A percentile compares a stretch with the other conserved stretches of the same genome.
These are phyloP conservation scores for Aphanomyces euteiches DNA, from an alignment of 352 stramenopile species.

Conservation along the genomic window DNA sequence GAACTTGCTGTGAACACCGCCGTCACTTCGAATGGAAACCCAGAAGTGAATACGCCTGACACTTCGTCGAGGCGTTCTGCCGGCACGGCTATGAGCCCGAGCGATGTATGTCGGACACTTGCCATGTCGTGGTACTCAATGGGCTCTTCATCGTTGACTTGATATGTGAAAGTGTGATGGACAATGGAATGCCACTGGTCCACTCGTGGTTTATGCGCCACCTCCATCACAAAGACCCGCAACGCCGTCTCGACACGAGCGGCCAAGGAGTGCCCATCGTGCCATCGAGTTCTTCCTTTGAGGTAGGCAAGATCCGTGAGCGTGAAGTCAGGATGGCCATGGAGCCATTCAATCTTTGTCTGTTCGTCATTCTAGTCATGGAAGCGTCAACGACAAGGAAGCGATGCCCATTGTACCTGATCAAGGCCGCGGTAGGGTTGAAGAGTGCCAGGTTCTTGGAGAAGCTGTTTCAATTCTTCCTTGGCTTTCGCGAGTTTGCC, in stretches of 20 bases:
- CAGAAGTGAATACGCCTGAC: constrained; percentile 59
- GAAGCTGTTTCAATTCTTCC: constrained; percentile 52
- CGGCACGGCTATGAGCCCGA: constrained; percentile 56
- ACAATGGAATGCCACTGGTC: constrained; percentile 58
- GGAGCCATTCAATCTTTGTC: constrained; percentile 44
- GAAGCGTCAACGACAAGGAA: too few relatives aligned
- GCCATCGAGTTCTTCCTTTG: constrained; percentile 50
- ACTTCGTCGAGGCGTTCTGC: constrained; percentile 48
- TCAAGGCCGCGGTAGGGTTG: constrained; percentile 44
- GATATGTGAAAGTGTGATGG: constrained; percentile 58
- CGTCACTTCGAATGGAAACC: constrained; percentile 77
- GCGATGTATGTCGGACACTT: constrained; percentile 55
- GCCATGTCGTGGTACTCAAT: constrained; percentile 43
- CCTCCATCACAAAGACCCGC: not conserved
- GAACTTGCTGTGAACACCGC: constrained; percentile 69
- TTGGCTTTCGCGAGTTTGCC: constrained; percentile 54
- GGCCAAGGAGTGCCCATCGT: constrained; percentile 54
- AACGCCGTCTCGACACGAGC: not conserved
- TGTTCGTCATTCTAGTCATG: too few relatives aligned
- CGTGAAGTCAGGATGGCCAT: constrained; percentile 62
- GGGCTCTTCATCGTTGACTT: constrained; percentile 62
- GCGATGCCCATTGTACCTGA: not conserved
- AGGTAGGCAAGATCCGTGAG: constrained; percentile 73
- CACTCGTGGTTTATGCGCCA: constrained; percentile 50
- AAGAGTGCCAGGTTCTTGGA: constrained; percentile 47